Percentiles rank a stretch among this genome's conserved stretches.
Evolutionary conservation across 176 grass and related monocot genomes (phyloP).

Genomic region (Pontederia paniculata): DNA sequence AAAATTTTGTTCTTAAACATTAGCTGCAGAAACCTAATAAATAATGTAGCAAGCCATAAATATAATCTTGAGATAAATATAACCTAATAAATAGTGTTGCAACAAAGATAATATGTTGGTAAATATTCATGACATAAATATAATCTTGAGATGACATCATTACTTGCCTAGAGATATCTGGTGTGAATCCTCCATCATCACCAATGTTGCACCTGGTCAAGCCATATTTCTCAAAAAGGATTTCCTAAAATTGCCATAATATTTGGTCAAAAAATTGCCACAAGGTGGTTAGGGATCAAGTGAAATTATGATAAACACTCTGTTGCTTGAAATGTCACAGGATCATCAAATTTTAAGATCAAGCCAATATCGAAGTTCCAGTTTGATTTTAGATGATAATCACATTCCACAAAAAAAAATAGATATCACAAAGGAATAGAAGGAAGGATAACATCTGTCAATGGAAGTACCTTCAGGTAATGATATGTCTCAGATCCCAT

Average conservation of each 20-base stretch:
- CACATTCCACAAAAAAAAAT: not conserved
- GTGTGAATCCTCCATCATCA: conserved; percentile 85
- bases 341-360: too few relatives aligned
- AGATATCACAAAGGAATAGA: not conserved
- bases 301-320: conserved; percentile 10
- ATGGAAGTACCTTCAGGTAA: conserved; percentile 71
- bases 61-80: too few relatives aligned
- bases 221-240: conserved; percentile 63
- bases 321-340: too few relatives aligned
- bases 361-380: too few relatives aligned
- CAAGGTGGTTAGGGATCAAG: not conserved
- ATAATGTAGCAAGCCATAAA: not conserved
- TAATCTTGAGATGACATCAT: conserved; percentile 6
- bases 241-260: conserved; percentile 33
- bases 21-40: not conserved
- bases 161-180: conserved; percentile 88
- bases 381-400: not conserved
- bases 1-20: not conserved
- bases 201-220: conserved; percentile 67
- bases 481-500: conserved; percentile 95
- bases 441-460: not conserved
- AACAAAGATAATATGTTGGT: not conserved
- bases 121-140: not conserved
- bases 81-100: too few relatives aligned
- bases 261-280: not conserved